phyloP scores from a whole-genome alignment of 768 basidiomycete genomes.

The Tephrocybe sp. region DNA sequence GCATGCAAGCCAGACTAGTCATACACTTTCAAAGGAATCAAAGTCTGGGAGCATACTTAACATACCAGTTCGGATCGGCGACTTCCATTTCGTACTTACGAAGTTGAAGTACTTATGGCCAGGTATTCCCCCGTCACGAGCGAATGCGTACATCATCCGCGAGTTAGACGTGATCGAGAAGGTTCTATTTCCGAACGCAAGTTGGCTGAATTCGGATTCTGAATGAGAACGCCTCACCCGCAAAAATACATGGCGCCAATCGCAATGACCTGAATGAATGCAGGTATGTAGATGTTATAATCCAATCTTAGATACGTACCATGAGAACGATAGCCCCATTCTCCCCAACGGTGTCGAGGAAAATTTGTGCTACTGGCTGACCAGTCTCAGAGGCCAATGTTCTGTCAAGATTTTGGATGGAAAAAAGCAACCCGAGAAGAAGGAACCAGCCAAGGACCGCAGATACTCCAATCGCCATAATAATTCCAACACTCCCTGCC shows the following conservation, averaged over 20 bases:
- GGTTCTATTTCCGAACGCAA: slow-evolving; percentile 37
- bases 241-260: slow-evolving; percentile 78
- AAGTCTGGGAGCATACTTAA: neutral
- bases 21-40: neutral
- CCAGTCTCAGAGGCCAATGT: slow-evolving; percentile 57
- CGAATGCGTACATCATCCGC: slow-evolving; percentile 83
- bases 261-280: slow-evolving; percentile 64
- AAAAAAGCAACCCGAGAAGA: slow-evolving; percentile 69
- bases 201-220: neutral
- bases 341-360: slow-evolving; percentile 73
- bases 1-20: slow-evolving; percentile 74
- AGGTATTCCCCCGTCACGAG: slow-evolving; percentile 73
- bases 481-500: slow-evolving; percentile 66
- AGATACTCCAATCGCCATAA: slow-evolving; percentile 72
- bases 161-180: slow-evolving; percentile 81
- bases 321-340: slow-evolving; percentile 75
- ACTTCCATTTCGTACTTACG: slow-evolving; percentile 57
- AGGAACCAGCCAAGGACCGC: slow-evolving; percentile 78
- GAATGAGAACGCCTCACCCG: slow-evolving; percentile 36
- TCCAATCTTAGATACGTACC: slow-evolving; percentile 33
- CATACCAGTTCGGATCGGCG: slow-evolving; percentile 68
- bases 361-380: slow-evolving; percentile 78
- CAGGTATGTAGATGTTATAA: neutral
- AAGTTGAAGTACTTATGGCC: slow-evolving; percentile 66
- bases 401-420: slow-evolving; percentile 65